Percentiles rank a stretch among this genome's conserved stretches.
phyloP scores from a whole-genome alignment of 177 flowering plant species.

The Vitis hybrid region DNA sequence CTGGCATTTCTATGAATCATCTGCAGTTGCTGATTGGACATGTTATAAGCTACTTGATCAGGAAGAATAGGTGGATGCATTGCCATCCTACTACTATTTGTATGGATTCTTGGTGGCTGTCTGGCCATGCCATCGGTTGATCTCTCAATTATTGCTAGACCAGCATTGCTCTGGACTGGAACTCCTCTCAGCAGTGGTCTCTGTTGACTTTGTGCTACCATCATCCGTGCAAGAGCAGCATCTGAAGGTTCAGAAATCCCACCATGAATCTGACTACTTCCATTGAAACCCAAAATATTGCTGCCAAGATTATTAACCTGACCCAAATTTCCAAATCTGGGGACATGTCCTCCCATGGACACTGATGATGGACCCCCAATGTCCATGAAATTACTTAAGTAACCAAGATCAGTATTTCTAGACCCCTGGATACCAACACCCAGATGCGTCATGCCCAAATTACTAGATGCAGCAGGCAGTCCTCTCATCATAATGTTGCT shows the following conservation, averaged over 20 bases:
- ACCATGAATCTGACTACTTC: conserved; percentile 3
- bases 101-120: no score
- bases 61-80: no score
- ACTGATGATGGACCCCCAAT: not conserved
- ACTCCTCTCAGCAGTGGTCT: conserved; percentile 8
- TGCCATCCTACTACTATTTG: no score
- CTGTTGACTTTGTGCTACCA: conserved; percentile 9
- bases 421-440: conserved; percentile 5
- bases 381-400: conserved; percentile 6
- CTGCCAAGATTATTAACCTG: not conserved
- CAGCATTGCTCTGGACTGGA: not conserved
- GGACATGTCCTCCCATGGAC: not conserved
- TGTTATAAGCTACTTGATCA: no score
- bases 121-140: no score
- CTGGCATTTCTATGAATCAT: not conserved
- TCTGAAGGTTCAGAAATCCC: not conserved
- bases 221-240: conserved; percentile 4
- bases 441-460: conserved; percentile 6
- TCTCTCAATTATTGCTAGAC: no score
- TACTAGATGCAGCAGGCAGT: conserved; percentile 6
- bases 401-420: conserved; percentile 11
- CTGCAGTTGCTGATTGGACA: no score
- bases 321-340: conserved; percentile 8
- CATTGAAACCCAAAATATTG: conserved; percentile 9
- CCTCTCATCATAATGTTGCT: conserved; percentile 18